phyloP scores from a whole-genome alignment of 345 rosid genomes.

The Cardamine resedifolia region DNA sequence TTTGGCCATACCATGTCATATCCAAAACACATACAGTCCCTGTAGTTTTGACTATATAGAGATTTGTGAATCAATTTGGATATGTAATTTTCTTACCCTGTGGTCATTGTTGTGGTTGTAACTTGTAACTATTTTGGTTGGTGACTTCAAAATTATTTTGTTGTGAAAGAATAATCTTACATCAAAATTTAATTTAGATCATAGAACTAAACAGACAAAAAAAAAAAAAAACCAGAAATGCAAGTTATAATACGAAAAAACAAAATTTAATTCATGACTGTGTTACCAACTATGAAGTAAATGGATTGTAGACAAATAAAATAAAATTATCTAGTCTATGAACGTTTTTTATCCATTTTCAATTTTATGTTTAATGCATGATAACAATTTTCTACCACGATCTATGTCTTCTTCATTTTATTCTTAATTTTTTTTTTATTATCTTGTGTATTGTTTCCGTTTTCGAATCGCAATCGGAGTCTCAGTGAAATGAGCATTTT shows the following conservation, averaged over 20 bases:
- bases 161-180: neutral
- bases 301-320: too few relatives aligned
- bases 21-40: neutral
- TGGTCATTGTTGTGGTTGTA: neutral
- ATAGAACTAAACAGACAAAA: neutral
- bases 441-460: neutral
- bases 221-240: neutral
- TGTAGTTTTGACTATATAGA: neutral
- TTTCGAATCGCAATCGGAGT: neutral
- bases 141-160: neutral
- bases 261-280: neutral
- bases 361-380: too few relatives aligned
- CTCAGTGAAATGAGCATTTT: slow-evolving; percentile 12
- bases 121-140: neutral
- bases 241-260: neutral
- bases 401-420: too few relatives aligned
- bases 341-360: too few relatives aligned
- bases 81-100: neutral
- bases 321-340: too few relatives aligned
- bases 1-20: slow-evolving; percentile 15
- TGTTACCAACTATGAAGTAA: too few relatives aligned
- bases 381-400: neutral
- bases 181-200: neutral
- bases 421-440: too few relatives aligned
- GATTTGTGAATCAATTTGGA: neutral